phyloP scores from a whole-genome alignment of 441 rosid genomes.

The Euphorbia neoarborescens region DNA sequence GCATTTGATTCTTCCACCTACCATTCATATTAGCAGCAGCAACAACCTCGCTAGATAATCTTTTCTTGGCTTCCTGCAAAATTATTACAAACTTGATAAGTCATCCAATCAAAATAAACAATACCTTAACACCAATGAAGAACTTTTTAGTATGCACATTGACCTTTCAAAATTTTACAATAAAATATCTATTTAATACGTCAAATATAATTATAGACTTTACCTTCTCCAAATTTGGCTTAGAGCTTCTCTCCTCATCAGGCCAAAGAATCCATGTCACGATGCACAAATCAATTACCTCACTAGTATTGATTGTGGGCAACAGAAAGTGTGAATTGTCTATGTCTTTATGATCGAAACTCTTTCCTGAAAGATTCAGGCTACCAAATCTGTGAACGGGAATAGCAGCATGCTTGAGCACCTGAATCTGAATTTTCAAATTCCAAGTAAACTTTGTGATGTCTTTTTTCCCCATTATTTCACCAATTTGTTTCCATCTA shows the following conservation, averaged over 20 bases:
- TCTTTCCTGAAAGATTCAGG: constrained; percentile 36
- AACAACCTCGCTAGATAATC: constrained; percentile 69
- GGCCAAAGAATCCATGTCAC: constrained; percentile 98
- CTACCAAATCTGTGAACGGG: constrained; percentile 57
- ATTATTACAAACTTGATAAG: constrained; percentile 28
- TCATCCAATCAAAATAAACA: constrained; percentile 3
- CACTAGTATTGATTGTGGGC: constrained; percentile 43
- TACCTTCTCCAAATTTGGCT: constrained; percentile 90
- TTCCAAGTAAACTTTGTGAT: constrained; percentile 84
- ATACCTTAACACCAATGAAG: constrained; percentile 11
- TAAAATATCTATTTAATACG: constrained; percentile 1
- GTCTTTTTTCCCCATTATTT: constrained; percentile 63
- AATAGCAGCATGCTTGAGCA: constrained; percentile 59
- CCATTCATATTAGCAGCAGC: constrained; percentile 90
- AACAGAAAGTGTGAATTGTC: constrained; percentile 49
- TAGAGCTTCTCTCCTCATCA: constrained; percentile 87
- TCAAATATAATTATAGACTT: background rate
- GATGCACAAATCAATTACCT: constrained; percentile 67
- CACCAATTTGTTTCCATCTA: constrained; percentile 71
- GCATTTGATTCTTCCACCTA: constrained; percentile 93
- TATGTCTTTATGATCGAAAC: constrained; percentile 39
- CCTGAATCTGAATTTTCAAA: constrained; percentile 85
- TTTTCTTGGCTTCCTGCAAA: constrained; percentile 77
- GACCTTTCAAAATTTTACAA: background rate
- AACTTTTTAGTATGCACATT: constrained; percentile 7